phyloP scores from a whole-genome alignment of 345 rosid species.

The Barbarea vulgaris region DNA sequence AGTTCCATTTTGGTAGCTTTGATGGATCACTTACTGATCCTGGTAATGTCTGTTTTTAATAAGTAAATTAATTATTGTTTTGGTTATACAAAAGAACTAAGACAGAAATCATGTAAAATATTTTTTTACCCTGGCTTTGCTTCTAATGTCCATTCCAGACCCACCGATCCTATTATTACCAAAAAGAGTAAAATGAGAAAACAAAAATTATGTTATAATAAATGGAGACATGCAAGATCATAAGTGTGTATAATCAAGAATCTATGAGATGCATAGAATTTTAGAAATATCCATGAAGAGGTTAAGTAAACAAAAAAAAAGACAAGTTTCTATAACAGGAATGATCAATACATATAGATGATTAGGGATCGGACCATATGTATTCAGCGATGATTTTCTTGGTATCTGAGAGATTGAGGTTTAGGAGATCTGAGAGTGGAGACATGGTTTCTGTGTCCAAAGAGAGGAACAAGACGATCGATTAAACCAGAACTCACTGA shows the following conservation, averaged over 20 bases:
- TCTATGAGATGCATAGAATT: background rate
- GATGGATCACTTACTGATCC: constrained; percentile 84
- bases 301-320: too few relatives aligned
- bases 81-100: background rate
- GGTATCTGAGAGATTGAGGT: constrained; percentile 68
- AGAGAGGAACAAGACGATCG: background rate
- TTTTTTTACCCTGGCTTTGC: constrained; percentile 84
- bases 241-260: background rate
- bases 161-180: constrained; percentile 79
- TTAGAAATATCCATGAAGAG: too few relatives aligned
- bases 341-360: too few relatives aligned
- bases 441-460: background rate
- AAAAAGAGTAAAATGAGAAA: background rate
- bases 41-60: constrained; percentile 61
- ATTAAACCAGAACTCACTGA: background rate
- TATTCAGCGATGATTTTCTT: constrained; percentile 87
- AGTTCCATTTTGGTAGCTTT: constrained; percentile 97
- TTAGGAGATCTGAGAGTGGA: constrained; percentile 50
- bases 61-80: background rate
- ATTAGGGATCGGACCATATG: constrained; percentile 60
- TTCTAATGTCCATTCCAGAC: constrained; percentile 72
- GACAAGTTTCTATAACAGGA: too few relatives aligned
- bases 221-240: background rate
- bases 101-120: background rate
- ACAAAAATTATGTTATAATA: background rate